A percentile compares a stretch with the other conserved stretches of the same genome.
phyloP scores from a whole-genome alignment of 768 basidiomycete genomes.

The Russula earlei region DNA sequence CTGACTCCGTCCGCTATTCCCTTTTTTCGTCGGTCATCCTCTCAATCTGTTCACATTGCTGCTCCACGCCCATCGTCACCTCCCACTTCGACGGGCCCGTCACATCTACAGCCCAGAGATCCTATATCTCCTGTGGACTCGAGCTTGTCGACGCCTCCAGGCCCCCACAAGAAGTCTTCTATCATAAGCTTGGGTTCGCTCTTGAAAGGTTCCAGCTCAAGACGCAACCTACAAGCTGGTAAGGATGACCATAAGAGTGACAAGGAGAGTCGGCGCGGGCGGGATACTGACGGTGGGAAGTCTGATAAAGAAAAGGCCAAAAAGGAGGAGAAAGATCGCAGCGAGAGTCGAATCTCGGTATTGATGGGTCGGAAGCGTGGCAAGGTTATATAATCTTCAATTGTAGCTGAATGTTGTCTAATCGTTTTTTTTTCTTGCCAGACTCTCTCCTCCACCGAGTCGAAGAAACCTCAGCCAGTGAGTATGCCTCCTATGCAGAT shows the following conservation, averaged over 20 bases:
- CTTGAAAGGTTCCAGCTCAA: slow-evolving; percentile 74
- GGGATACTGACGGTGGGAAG: slow-evolving; percentile 44
- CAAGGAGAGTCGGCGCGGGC: slow-evolving; percentile 43
- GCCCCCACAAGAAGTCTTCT: slow-evolving; percentile 69
- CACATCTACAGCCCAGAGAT: slow-evolving; percentile 35
- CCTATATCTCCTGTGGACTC: slow-evolving; percentile 46
- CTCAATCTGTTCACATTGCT: slow-evolving; percentile 65
- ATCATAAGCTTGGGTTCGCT: slow-evolving; percentile 76
- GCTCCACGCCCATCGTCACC: slow-evolving; percentile 38
- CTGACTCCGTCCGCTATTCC: slow-evolving; percentile 90
- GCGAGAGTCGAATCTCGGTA: slow-evolving; percentile 82
- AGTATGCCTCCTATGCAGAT: slow-evolving; percentile 88
- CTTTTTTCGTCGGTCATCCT: slow-evolving; percentile 87
- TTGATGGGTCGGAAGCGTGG: slow-evolving; percentile 85
- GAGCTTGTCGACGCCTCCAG: slow-evolving; percentile 42
- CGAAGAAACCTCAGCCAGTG: slow-evolving; percentile 62
- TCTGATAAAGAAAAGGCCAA: slow-evolving; percentile 47
- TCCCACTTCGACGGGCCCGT: slow-evolving; percentile 31
- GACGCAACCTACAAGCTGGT: slow-evolving; percentile 65
- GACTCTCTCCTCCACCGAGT: slow-evolving; percentile 79
- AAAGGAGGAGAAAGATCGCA: slow-evolving; percentile 75
- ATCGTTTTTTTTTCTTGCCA: slow-evolving; percentile 25
- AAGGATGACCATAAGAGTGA: slow-evolving; percentile 37
- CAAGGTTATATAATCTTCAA: slow-evolving; percentile 48
- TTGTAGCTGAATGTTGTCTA: slow-evolving; percentile 1